phyloP scores from a whole-genome alignment of 768 basidiomycete genomes.

The Hydnomerulius pinastri region DNA sequence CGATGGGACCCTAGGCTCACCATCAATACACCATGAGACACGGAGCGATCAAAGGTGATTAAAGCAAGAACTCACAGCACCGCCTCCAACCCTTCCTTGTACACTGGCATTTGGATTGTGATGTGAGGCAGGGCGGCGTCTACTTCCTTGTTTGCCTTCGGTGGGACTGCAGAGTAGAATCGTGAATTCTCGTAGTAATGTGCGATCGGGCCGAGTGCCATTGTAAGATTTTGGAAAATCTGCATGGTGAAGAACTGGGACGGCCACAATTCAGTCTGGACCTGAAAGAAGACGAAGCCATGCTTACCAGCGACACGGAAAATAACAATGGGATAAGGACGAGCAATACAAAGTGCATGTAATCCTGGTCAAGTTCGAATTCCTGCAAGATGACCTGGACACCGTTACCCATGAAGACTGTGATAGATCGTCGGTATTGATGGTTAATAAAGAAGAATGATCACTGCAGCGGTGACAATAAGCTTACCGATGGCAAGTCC shows the following conservation, averaged over 20 bases:
- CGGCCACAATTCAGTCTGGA: conserved; percentile 8
- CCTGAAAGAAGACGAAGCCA: conserved; percentile 5
- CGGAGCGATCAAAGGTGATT: background rate
- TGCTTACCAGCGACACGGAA: conserved; percentile 46
- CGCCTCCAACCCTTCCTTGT: conserved; percentile 54
- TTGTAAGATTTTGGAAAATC: conserved; percentile 40
- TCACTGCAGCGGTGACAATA: background rate
- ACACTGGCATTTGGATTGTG: conserved; percentile 60
- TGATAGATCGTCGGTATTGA: conserved; percentile 7
- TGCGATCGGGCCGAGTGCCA: conserved; percentile 50
- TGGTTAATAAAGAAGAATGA: background rate
- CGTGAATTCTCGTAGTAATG: conserved; percentile 53
- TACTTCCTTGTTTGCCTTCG: conserved; percentile 43
- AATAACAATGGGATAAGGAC: conserved; percentile 43
- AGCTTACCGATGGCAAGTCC: conserved; percentile 25
- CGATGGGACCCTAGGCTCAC: conserved; percentile 40
- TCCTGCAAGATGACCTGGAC: conserved; percentile 60
- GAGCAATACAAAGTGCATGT: conserved; percentile 43
- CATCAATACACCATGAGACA: background rate
- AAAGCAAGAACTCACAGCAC: conserved; percentile 43
- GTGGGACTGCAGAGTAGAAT: conserved; percentile 51
- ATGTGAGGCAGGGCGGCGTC: conserved; percentile 49
- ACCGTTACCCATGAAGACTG: conserved; percentile 67
- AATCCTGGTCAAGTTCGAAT: conserved; percentile 48
- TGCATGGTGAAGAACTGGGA: conserved; percentile 43